Percentiles rank a stretch among this genome's conserved stretches.
phyloP scores from a whole-genome alignment of 441 rosid species.

The Raphanus hybrid region DNA sequence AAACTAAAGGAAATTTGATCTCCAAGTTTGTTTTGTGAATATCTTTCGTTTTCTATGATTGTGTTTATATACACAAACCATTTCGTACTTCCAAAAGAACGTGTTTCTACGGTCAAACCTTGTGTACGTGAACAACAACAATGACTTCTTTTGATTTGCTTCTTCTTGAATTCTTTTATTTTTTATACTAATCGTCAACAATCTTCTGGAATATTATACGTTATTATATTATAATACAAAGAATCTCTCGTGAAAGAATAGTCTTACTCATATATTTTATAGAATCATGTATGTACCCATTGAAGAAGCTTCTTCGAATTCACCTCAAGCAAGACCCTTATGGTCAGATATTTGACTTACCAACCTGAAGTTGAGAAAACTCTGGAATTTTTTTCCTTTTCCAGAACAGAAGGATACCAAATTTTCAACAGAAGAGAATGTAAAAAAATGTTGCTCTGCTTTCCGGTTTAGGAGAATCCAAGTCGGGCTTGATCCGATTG shows the following conservation, averaged over 20 bases:
- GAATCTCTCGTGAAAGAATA: too few relatives aligned
- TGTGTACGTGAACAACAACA: not conserved
- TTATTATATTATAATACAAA: not conserved
- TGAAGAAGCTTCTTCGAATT: too few relatives aligned
- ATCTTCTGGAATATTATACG: not conserved
- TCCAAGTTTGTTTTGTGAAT: not conserved
- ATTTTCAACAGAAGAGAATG: too few relatives aligned
- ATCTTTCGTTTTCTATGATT: not conserved
- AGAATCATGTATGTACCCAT: too few relatives aligned
- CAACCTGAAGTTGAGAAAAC: too few relatives aligned
- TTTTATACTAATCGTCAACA: not conserved
- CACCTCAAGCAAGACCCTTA: too few relatives aligned
- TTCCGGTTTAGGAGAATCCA: not conserved
- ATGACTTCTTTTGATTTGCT: not conserved
- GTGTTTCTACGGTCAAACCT: not conserved
- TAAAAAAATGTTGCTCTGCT: not conserved
- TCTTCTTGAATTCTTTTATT: not conserved
- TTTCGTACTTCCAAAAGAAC: not conserved
- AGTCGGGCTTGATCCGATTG: constrained; percentile 10
- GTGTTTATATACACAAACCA: not conserved
- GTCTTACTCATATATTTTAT: too few relatives aligned
- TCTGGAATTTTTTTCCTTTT: too few relatives aligned
- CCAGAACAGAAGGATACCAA: too few relatives aligned
- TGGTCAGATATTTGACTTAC: too few relatives aligned
- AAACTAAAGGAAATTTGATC: not conserved